Base-by-base conservation (phyloP, 148 eudicot genomes). In the Chenopodium formosanum region DNA sequence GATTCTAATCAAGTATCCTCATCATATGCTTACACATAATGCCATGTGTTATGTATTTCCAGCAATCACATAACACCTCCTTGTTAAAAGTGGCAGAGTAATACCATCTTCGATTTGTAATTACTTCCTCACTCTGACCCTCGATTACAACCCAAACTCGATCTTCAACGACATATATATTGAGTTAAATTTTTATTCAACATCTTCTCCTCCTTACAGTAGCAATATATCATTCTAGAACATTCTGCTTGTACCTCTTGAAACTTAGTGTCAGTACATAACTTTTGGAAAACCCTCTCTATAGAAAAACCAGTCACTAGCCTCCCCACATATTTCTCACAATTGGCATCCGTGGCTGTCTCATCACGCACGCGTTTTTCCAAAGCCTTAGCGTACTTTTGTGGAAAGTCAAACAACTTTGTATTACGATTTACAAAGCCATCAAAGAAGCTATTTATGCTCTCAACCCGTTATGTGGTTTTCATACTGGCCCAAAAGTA, bases 401-500 rank as follows among this genome's bases (percentile, higher is more conserved):
- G 31, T 1, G 32, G 17, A 73, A 73, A 73, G 4, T 73, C 76
- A 73, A 16, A 73, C 9, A 73, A 48, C 8, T 60, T 46, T 1
- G 76, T 73, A 5, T 73, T 29, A 23, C 13, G 47, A 16, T 20
- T 16, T 0, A 73, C 58, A n/a, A 47, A 73, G 16, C 25, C 76
- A 47, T 73, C 32, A 4, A 73, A 73, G 23, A 73, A 73, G 10
- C 76, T 23, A 23, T 2, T 58, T 0, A 73, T 73, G 60, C 75
- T 73, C 27, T 73, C 76, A 7, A 73, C 58, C 7, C 76, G 1
- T 10, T 73, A 19, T 14, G 25, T 73, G 1, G 60, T 44, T 25
- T 11, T 9, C 76, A 73, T 73, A 6, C 76, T 62, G 22, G 76
- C 76, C 60, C 76, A 73, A 48, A 73, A 32, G 4, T 32, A 32